Percentiles rank a stretch among this genome's conserved stretches.
Evolutionary conservation across 805 yeast genomes (phyloP).

Genomic region (Spathaspora gorwiae): DNA sequence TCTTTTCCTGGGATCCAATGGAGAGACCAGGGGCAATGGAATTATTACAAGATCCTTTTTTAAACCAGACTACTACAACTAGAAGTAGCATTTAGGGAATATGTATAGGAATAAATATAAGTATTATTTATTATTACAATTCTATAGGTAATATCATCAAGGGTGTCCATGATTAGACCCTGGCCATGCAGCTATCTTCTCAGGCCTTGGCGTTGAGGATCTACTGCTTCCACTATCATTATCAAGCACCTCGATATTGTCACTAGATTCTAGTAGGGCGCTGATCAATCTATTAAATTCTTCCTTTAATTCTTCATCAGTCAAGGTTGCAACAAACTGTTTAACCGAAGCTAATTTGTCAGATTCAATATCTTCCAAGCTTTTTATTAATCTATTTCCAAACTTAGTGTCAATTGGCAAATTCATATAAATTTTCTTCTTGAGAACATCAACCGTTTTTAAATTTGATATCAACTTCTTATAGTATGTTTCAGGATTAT

Average conservation of each 20-base stretch:
- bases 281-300: neutral
- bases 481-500: slow-evolving; percentile 19
- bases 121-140: too few relatives aligned
- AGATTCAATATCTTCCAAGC: slow-evolving; percentile 27
- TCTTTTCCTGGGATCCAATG: slow-evolving; percentile 38
- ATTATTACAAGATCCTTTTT: slow-evolving; percentile 22
- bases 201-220: slow-evolving; percentile 31
- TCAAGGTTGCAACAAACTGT: slow-evolving; percentile 16
- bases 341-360: slow-evolving; percentile 21
- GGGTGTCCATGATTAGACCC: slow-evolving; percentile 61
- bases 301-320: slow-evolving; percentile 8
- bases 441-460: slow-evolving; percentile 39
- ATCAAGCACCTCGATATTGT: slow-evolving; percentile 4
- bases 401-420: slow-evolving; percentile 51
- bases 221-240: slow-evolving; percentile 20
- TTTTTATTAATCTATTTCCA: slow-evolving; percentile 38
- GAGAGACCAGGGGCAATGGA: slow-evolving; percentile 22
- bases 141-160: neutral
- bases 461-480: slow-evolving; percentile 33
- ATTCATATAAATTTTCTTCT: slow-evolving; percentile 38
- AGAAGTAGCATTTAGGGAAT: too few relatives aligned
- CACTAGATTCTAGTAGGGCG: slow-evolving; percentile 3
- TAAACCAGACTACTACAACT: slow-evolving; percentile 3
- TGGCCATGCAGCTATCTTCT: slow-evolving; percentile 55
- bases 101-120: too few relatives aligned